Evolutionary conservation across 1,139 yeast genomes (phyloP), one percentile per base, ranked within the genome.

Genomic region (Sugiyamaella paludigena): DNA sequence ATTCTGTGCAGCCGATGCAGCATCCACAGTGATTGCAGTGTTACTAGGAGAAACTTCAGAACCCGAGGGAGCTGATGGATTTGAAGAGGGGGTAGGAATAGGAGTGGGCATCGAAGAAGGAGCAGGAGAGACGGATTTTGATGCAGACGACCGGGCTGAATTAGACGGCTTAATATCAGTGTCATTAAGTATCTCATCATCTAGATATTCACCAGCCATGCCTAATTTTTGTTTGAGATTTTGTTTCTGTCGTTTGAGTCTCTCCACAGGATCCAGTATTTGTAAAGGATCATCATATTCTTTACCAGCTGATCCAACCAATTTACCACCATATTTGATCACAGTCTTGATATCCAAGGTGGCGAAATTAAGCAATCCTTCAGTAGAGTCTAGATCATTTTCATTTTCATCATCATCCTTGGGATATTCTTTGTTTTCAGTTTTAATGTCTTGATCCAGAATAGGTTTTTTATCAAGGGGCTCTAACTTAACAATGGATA

Each of bases 261-360:
- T 64, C 44, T 70, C 74, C 11, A 67, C 67, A 7, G 75, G 70
- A 49, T 72, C 72, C 45, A 70, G 55, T 36, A 69, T 68, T 33
- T 65, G 62, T 47, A 58, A 52, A 16, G 70, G 62, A 47, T 65
- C 64, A 52, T 71, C 75, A 48, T 71, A 74, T 53, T 75, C 81
- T 36, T 72, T 70, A 28, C 80, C 79, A 7, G 87, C 83, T 31
- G 85, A 82, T 2, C 89, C 95, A 34, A 92, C 72, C 30, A 91
- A 72, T 48, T 83, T 80, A 50, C 79, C 79, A 5, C 92, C 95
- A 41, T 84, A 75, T 52, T 79, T 79, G 32, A 92, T 70, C 16
- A 91, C 77, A 48, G 80, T 83, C 30, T 70, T 70, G 36, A 91
- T 69, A 58, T 80, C 80, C 78, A 94, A 83, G 11, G 78, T 75